phyloP scores from a whole-genome alignment of 768 basidiomycete genomes.

The Mycena latifolia region DNA sequence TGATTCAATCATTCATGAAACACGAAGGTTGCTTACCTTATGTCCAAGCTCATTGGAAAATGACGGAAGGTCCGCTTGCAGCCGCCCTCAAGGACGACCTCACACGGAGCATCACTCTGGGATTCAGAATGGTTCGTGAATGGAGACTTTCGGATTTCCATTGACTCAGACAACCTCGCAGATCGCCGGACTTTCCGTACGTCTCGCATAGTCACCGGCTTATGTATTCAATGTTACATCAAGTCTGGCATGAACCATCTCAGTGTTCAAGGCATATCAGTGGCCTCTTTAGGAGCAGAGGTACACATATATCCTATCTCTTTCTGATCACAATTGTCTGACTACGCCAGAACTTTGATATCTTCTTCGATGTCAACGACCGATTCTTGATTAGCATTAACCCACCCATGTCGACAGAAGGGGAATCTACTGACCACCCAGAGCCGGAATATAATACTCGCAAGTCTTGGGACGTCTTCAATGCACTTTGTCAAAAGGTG shows the following conservation, averaged over 20 bases:
- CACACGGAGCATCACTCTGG: background rate
- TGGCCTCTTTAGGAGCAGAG: background rate
- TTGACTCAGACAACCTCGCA: background rate
- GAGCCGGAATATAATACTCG: background rate
- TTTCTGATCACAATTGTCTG: too few relatives aligned
- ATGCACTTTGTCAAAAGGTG: conserved; percentile 17
- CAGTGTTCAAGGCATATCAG: background rate
- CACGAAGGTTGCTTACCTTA: background rate
- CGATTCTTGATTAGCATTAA: too few relatives aligned
- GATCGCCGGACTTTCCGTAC: conserved; percentile 8
- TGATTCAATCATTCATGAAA: background rate
- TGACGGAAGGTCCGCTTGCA: conserved; percentile 4
- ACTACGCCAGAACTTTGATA: too few relatives aligned
- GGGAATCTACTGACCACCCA: background rate
- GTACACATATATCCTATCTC: background rate
- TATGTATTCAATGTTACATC: background rate
- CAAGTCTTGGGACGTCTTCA: conserved; percentile 8
- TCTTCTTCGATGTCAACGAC: too few relatives aligned
- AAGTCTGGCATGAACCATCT: conserved; percentile 18
- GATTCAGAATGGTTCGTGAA: conserved; percentile 12
- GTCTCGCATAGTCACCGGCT: background rate
- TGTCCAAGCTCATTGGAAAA: conserved; percentile 7
- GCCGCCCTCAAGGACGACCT: conserved; percentile 10
- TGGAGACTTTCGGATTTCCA: too few relatives aligned
- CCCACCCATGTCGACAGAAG: background rate